These are phyloP conservation scores for Cytospora mali DNA, from an alignment of 2,329 filamentous ascomycete genomes.

Conservation along the genomic window DNA sequence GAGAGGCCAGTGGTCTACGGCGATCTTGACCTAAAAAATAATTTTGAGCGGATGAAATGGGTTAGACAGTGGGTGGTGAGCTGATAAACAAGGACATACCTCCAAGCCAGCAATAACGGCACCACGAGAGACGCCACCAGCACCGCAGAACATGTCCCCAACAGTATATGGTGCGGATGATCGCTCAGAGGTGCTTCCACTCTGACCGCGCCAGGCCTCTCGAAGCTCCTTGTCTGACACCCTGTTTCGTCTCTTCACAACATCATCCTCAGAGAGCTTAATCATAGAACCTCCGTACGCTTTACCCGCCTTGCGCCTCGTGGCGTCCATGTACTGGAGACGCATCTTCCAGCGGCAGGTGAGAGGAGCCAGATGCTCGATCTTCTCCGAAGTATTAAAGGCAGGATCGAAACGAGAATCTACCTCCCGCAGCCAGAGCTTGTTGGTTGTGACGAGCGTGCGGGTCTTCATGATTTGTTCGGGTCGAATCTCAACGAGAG, in stretches of 20 bases:
- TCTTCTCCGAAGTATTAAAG: constrained; percentile 29
- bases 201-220: constrained; percentile 43
- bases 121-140: constrained; percentile 70
- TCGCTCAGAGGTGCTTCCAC: constrained; percentile 41
- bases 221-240: constrained; percentile 36
- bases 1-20: constrained; percentile 62
- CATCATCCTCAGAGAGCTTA: constrained; percentile 33
- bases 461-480: constrained; percentile 44
- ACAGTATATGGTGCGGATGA: constrained; percentile 58
- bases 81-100: not conserved
- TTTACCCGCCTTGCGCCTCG: constrained; percentile 28
- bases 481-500: constrained; percentile 46
- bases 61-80: no score
- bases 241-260: constrained; percentile 32
- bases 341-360: constrained; percentile 56
- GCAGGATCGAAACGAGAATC: not conserved
- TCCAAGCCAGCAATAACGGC: constrained; percentile 60
- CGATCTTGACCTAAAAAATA: constrained; percentile 50
- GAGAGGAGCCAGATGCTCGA: constrained; percentile 40
- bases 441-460: constrained; percentile 58
- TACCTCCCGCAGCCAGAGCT: constrained; percentile 41
- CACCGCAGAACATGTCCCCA: constrained; percentile 73
- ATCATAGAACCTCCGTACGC: constrained; percentile 41
- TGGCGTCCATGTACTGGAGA: constrained; percentile 36
- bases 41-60: not conserved